phyloP scores from a whole-genome alignment of 345 rosid species.

The Arabidopsis arenosa region DNA sequence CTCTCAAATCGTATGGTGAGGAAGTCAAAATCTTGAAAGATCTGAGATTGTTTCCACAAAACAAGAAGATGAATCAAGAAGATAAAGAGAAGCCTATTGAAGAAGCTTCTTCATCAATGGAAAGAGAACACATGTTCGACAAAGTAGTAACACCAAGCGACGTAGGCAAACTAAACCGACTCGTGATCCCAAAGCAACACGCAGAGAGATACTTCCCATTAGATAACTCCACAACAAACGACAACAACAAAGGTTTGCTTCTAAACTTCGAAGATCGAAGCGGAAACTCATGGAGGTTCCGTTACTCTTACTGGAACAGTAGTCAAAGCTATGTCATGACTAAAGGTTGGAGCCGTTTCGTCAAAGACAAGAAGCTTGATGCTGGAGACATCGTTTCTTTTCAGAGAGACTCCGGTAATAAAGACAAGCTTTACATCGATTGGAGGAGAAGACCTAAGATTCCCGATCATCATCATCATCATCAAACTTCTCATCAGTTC shows the following conservation, averaged over 20 bases:
- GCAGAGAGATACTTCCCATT: conserved; percentile 83
- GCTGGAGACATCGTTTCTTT: conserved; percentile 94
- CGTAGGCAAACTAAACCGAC: conserved; percentile 81
- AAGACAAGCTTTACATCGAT: conserved; percentile 70
- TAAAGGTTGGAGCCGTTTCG: conserved; percentile 98
- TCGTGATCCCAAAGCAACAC: conserved; percentile 84
- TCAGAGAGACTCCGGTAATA: conserved; percentile 67
- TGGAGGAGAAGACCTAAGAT: conserved; percentile 79
- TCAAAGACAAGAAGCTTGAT: conserved; percentile 92
- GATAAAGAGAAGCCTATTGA: conserved; percentile 35
- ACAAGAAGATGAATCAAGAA: conserved; percentile 56
- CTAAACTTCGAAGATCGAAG: conserved; percentile 82
- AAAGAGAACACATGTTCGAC: conserved; percentile 75
- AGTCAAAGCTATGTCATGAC: conserved; percentile 99
- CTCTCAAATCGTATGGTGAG: not conserved
- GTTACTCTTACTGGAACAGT: conserved; percentile 95
- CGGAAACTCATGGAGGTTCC: conserved; percentile 83
- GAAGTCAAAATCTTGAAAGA: conserved; percentile 1
- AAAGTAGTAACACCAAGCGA: conserved; percentile 91
- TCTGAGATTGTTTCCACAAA: not conserved
- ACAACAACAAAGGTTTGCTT: conserved; percentile 72
- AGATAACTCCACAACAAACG: conserved; percentile 47
- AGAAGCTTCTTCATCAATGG: conserved; percentile 39
- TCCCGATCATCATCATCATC: conserved; percentile 46
- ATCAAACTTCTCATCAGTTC: conserved; percentile 42